Evolutionary conservation across 129 eudicot genomes (phyloP).

Genomic region (Cynara cardunculus): DNA sequence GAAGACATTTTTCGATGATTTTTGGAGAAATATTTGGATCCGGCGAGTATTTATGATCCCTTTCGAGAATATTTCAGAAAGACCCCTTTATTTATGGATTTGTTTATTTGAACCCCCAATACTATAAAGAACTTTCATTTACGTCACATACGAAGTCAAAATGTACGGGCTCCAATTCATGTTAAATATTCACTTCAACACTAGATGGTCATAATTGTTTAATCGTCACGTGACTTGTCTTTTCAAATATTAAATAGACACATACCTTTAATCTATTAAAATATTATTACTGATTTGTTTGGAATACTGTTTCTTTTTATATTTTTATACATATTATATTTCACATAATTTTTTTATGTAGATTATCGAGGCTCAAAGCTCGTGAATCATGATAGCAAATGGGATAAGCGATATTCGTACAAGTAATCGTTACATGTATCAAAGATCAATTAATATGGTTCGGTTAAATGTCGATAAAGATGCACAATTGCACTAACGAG

Average conservation of each 20-base stretch:
- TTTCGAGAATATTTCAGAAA: background rate
- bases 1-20: background rate
- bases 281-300: background rate
- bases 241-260: background rate
- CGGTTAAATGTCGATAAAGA: background rate
- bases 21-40: background rate
- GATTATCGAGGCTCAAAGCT: background rate
- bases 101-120: background rate
- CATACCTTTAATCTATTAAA: background rate
- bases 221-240: background rate
- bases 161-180: background rate
- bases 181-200: background rate
- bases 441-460: background rate
- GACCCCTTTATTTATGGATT: background rate
- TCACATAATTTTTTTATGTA: background rate
- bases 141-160: background rate
- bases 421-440: background rate
- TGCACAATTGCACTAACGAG: background rate
- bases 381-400: background rate
- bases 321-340: background rate
- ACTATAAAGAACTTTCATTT: background rate
- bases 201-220: background rate
- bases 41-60: background rate
- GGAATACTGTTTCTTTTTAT: background rate
- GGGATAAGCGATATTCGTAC: background rate